Percentiles rank a stretch among this genome's conserved stretches.
phyloP scores from a whole-genome alignment of 1,139 yeast genomes.

The Suhomyces yuchorum region DNA sequence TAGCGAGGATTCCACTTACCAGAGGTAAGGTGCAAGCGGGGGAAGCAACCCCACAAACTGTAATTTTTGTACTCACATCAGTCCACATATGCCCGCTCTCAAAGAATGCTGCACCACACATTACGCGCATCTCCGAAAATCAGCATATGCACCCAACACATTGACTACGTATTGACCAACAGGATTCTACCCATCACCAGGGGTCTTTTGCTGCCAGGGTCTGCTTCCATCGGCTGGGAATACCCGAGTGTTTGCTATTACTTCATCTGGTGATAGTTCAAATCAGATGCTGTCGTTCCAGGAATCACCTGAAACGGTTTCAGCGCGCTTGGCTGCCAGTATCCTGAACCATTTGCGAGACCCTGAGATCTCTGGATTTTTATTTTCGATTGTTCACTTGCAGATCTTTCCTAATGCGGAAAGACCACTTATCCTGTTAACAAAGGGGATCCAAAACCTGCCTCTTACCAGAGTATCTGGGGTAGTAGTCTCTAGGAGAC shows the following conservation, averaged over 20 bases:
- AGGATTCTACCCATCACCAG: no score
- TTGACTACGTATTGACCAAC: no score
- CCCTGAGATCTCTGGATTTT: conserved; percentile 5
- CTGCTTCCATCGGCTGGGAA: not conserved
- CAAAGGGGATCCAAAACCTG: no score
- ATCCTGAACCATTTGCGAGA: conserved; percentile 3
- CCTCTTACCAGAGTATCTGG: not conserved
- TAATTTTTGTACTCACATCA: not conserved
- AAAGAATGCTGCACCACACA: not conserved
- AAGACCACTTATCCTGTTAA: conserved; percentile 3
- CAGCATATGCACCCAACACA: not conserved
- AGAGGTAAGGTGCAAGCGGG: not conserved
- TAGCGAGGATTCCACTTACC: not conserved
- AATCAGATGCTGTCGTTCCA: not conserved
- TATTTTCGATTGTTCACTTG: conserved; percentile 7
- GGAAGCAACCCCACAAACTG: not conserved
- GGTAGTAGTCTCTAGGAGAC: no score
- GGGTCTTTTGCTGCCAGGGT: no score
- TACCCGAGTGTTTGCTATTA: not conserved
- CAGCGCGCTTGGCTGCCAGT: not conserved
- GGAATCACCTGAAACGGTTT: conserved; percentile 1
- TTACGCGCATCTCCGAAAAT: not conserved
- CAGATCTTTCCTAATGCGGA: conserved; percentile 6
- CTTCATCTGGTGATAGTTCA: not conserved
- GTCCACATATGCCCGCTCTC: not conserved